A percentile compares a stretch with the other conserved stretches of the same genome.
Evolutionary conservation across 116 monocot genomes (phyloP).

Genomic region (Dioscorea cayenensis): DNA sequence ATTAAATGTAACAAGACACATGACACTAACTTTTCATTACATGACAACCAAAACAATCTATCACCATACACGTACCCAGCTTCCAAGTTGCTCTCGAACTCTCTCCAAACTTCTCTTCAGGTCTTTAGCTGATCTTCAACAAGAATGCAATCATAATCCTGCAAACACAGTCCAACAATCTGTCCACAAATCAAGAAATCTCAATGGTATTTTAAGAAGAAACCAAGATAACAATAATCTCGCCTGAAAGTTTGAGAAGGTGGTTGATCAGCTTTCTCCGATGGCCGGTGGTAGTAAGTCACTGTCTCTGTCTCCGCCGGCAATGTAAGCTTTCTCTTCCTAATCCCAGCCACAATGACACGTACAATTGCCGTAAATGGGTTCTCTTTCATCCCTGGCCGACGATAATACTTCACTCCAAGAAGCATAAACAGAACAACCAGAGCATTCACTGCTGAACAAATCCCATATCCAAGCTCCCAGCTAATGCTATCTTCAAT

Average conservation of each 20-base stretch:
- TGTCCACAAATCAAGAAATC: no score
- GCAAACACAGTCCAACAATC: no score
- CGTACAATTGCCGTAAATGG: slow-evolving; percentile 29
- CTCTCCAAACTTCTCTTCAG: no score
- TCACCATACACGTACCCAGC: no score
- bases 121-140: no score
- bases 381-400: slow-evolving; percentile 17
- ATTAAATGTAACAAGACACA: no score
- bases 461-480: slow-evolving; percentile 37
- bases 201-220: no score
- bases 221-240: neutral
- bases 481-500: slow-evolving; percentile 45
- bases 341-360: slow-evolving; percentile 24
- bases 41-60: no score
- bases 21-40: no score
- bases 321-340: slow-evolving; percentile 18
- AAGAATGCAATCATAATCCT: no score
- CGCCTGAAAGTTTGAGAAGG: slow-evolving; percentile 21
- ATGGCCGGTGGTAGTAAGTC: slow-evolving; percentile 2
- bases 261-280: neutral
- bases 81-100: no score
- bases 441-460: neutral
- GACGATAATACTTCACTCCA: slow-evolving; percentile 20
- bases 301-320: neutral
- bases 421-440: slow-evolving; percentile 14